Evolutionary conservation across 2,329 filamentous ascomycete species (phyloP).

Genomic region (Dactylonectria macrodidyma): DNA sequence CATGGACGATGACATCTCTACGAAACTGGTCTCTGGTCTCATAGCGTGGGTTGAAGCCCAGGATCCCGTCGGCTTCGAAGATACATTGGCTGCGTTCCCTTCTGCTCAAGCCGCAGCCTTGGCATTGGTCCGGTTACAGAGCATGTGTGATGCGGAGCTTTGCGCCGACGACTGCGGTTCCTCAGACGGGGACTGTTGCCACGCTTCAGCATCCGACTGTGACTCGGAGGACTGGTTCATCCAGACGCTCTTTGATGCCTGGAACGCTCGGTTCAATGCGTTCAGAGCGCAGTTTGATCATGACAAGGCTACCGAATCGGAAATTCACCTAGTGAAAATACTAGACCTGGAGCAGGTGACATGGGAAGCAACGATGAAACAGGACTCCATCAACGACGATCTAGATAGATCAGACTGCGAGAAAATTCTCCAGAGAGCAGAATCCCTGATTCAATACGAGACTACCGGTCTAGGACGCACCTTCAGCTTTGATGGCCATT

Average conservation of each 20-base stretch:
- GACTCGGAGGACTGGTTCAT: neutral
- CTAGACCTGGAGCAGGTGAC: neutral
- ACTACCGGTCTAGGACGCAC: no score
- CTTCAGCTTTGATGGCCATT: no score
- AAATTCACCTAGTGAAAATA: slow-evolving; percentile 1
- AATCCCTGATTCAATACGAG: neutral
- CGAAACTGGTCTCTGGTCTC: neutral
- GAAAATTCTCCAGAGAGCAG: neutral
- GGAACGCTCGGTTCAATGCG: slow-evolving; percentile 2
- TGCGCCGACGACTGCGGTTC: slow-evolving; percentile 1
- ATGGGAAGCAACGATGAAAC: neutral
- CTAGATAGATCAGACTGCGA: no score
- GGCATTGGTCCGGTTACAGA: neutral
- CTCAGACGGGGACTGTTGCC: neutral
- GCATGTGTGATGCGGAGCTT: neutral
- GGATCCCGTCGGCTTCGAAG: neutral
- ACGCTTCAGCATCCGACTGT: neutral
- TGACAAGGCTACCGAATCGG: neutral
- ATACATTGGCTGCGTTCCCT: neutral
- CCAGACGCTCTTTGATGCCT: neutral
- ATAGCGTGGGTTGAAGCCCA: slow-evolving; percentile 2
- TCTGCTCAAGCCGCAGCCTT: neutral
- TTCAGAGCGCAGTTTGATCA: neutral
- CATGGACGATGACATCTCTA: neutral
- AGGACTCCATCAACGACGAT: neutral